phyloP scores from a whole-genome alignment of 2,329 filamentous ascomycete species.

The Clonostachys rosea region DNA sequence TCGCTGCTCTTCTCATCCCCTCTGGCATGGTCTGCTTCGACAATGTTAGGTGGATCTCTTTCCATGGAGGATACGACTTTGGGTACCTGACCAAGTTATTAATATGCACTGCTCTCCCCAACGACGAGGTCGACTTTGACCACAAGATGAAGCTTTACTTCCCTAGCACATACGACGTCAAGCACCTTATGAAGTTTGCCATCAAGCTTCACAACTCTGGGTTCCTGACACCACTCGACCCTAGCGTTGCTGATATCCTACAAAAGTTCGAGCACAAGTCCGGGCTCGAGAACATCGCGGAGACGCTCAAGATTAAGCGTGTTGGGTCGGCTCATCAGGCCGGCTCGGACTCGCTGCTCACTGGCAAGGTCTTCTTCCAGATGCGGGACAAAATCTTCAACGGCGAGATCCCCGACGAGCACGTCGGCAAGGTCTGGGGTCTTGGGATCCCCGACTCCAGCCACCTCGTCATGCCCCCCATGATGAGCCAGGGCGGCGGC shows the following conservation, averaged over 20 bases:
- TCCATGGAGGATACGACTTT: conserved; percentile 98
- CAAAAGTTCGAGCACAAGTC: conserved; percentile 86
- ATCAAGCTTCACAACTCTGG: conserved; percentile 63
- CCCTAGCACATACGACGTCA: conserved; percentile 90
- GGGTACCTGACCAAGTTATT: conserved; percentile 95
- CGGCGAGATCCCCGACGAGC: conserved; percentile 74
- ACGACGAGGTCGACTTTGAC: conserved; percentile 87
- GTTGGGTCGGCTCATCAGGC: conserved; percentile 87
- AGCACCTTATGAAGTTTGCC: conserved; percentile 92
- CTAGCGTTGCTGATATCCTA: conserved; percentile 67
- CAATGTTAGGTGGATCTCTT: conserved; percentile 92
- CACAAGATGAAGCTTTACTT: conserved; percentile 89
- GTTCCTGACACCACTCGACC: conserved; percentile 59
- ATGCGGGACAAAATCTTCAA: conserved; percentile 86
- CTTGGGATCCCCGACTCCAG: conserved; percentile 68
- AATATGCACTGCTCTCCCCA: conserved; percentile 75
- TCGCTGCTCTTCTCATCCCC: conserved; percentile 84
- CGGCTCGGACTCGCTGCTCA: conserved; percentile 88
- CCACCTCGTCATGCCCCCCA: conserved; percentile 20
- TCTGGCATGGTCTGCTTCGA: conserved; percentile 87
- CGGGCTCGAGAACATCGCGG: conserved; percentile 87
- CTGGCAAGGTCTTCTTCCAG: conserved; percentile 91
- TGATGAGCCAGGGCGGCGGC: conserved; percentile 29
- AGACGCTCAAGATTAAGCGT: conserved; percentile 86
- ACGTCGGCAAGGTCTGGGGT: conserved; percentile 89